A percentile compares a stretch with the other conserved stretches of the same genome.
phyloP scores from a whole-genome alignment of 495 filamentous ascomycete species.

The Penicillium paradoxum region DNA sequence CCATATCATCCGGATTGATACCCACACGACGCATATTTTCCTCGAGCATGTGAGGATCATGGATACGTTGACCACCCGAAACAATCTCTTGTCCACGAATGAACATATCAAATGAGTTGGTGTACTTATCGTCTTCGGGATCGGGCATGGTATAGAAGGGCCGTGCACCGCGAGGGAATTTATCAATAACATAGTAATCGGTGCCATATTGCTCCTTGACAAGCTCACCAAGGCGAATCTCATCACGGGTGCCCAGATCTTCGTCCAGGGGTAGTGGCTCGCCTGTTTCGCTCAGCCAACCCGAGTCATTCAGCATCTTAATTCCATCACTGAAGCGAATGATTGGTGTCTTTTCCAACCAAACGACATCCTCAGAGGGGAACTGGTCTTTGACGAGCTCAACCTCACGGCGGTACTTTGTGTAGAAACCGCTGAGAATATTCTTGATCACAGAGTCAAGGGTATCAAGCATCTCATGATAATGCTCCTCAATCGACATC shows the following conservation, averaged over 20 bases:
- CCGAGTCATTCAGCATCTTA: slow-evolving; percentile 73
- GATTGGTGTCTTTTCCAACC: slow-evolving; percentile 76
- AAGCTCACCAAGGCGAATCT: slow-evolving; percentile 77
- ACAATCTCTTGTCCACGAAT: slow-evolving; percentile 91
- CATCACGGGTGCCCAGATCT: slow-evolving; percentile 77
- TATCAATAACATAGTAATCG: slow-evolving; percentile 94
- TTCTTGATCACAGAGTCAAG: slow-evolving; percentile 75
- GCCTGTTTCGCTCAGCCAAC: slow-evolving; percentile 74
- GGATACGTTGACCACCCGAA: slow-evolving; percentile 86
- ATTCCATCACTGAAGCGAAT: slow-evolving; percentile 79
- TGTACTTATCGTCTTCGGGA: slow-evolving; percentile 61
- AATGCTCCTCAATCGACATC: slow-evolving; percentile 90
- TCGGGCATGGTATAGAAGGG: slow-evolving; percentile 97
- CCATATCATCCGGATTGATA: slow-evolving; percentile 70
- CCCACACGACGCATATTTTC: slow-evolving; percentile 71
- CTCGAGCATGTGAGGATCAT: slow-evolving; percentile 68
- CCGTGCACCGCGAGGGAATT: slow-evolving; percentile 76
- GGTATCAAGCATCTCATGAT: slow-evolving; percentile 73
- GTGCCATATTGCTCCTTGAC: slow-evolving; percentile 82
- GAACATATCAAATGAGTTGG: slow-evolving; percentile 96
- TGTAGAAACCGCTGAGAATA: slow-evolving; percentile 70
- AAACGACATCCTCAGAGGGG: slow-evolving; percentile 64
- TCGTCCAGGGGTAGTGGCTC: slow-evolving; percentile 61
- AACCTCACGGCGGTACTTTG: slow-evolving; percentile 62
- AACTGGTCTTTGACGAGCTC: slow-evolving; percentile 61